Evolutionary conservation across 495 filamentous ascomycete species (phyloP), one percentile per base, ranked within the genome.

Genomic region (Aspergillus heteromorphus): DNA sequence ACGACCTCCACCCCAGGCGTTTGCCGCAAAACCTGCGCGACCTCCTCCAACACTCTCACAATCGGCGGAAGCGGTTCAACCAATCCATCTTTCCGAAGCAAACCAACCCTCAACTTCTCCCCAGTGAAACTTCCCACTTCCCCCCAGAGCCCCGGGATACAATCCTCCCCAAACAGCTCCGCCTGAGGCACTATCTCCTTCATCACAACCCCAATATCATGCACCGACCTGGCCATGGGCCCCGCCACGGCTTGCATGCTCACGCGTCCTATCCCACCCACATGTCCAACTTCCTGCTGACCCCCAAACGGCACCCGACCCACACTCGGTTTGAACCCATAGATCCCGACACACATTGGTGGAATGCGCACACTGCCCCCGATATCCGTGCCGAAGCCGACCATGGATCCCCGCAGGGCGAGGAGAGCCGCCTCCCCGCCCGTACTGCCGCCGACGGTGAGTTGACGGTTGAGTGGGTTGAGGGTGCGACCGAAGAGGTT

Each of bases 351-450:
- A 53, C 79, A 84, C 62, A 82, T 78, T 0, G 81, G 79, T 0
- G 84, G 84, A 19, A 86, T 74, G 4, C 83, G 69, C 20, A 86
- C 78, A 6, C 77, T 81, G 5, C 86, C 86, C 1, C 86, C 86
- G 20, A 83, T 79, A 42, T 85, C 81, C 0, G 84, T 86, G 2
- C 86, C 87, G 49, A 89, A 80, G 3, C 87, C 87, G 4, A 88
- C 66, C 60, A 81, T 76, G 10, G 75, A 78, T 1, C 86, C 87
- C 17, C 77, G 69, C 57, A 88, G 72, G 16, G 78, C 84, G 19
- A 87, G 49, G 30, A 89, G 65, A 0, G 77, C 85, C 5, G 77
- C 85, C 63, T 91, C 87, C 17, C 87, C 87, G 18, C 86, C 85
- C 0, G 81, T 79, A 23, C 79, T 83, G 0, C 86, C 86, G 10